Evolutionary conservation across 805 yeast species (phyloP), one percentile per base, ranked within the genome.

Genomic region (Wickerhamomyces alni): DNA sequence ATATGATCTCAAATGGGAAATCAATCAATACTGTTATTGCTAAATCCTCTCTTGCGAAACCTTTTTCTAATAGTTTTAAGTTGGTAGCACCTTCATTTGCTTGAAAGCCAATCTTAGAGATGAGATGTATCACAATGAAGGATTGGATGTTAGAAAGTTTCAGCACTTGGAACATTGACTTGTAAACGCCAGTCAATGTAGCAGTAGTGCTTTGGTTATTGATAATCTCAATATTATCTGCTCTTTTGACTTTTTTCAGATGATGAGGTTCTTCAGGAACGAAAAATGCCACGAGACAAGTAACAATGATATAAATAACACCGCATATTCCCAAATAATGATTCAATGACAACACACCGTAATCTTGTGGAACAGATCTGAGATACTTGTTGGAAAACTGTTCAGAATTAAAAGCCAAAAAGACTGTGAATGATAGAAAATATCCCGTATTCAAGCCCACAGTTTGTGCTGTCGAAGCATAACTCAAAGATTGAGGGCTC

Each of bases 381-480:
- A 91, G 62, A 59, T 87, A 91, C 55, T 78, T 82, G 61, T 93
- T 89, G 35, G 95, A 91, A 58, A 93, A 91, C 50, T 88, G 96
- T 3, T 89, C 85, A 1, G 97, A 88, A 55, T 86, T 88, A 53
- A 93, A 74, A 0, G 97, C 93, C 40, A 93, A 63, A 47, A 91
- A 93, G 3, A 93, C 84, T 0, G 99, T 93, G 58, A 93, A 93
- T 8, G 94, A 82, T 43, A 84, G 62, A 57, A 93, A 93, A 57
- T 91, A 93, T 17, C 99, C 99, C 3, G 91, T 73, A 63, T 93
- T 93, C 45, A 93, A 71, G 0, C 99, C 99, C 34, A 93, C 77
- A 0, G 99, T 93, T 62, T 93, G 99, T 0, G 99, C 99, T 0
- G 99, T 93, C 5, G 96, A 86, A 0, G 99, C 98, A 65, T 79